Base-by-base conservation (phyloP, 306 rosid genomes). In the Trifolium fragiferum region DNA sequence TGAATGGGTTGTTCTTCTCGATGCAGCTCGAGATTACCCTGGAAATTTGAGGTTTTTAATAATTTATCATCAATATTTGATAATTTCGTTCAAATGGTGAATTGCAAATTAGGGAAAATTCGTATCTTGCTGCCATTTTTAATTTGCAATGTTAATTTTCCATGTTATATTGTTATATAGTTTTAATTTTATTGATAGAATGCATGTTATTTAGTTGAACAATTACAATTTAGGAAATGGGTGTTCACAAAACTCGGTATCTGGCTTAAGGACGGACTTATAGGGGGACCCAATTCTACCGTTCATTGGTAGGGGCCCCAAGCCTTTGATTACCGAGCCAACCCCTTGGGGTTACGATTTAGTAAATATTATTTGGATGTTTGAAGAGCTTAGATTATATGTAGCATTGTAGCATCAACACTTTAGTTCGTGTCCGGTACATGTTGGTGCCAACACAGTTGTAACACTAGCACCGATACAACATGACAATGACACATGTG, bases 1-100 rank as follows among this genome's bases (percentile, higher is more conserved):
- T 72, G 87, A 92, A 7, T 90, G 83, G 91, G 90, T 89, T 10
- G 78, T 90, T 74, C 93, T 87, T 44, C 80, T 83, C 82, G 89
- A 89, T 49, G 90, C 94, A 3, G 72, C 74, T 77, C 72, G 78
- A 70, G 90, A 84, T 83, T 82, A 50, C 75, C 90, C 92, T 5
- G 87, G 86, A 58, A 86, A 79, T 37, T 81, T 90, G 86, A 93
- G 98, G 98, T 93, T 72, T 6, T 49, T 10, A 55, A 6, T 66
- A 21, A 54, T 66, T 32, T 33, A 3, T 14, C 14, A 57, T 14
- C 7, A 37, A 7, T 38, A 1, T 38, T 47, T 69, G 57, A 23
- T 1, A 21, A 71, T 23, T 21, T 21, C 50, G 18, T 62, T 49
- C 10, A 63, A 50, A 64, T 75, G 32, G 27, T 19, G 64, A 8